Evolutionary conservation across 2,329 filamentous ascomycete genomes (phyloP).

Genomic region (Fusarium begoniae): DNA sequence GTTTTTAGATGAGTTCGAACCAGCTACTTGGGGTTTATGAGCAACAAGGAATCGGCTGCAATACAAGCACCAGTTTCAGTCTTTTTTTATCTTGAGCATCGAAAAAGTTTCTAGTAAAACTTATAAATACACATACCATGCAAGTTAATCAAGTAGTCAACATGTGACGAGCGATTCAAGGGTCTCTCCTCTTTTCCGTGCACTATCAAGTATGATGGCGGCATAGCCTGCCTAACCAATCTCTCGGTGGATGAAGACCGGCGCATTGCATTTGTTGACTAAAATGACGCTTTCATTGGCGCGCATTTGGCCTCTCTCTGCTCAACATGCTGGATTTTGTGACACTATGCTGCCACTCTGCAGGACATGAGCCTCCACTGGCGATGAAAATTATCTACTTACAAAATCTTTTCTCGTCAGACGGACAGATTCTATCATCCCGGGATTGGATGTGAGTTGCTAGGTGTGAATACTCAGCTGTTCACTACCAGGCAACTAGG

Average conservation of each 20-base stretch:
- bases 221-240: conserved; percentile 27
- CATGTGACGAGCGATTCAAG: not conserved
- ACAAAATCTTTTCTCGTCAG: conserved; percentile 9
- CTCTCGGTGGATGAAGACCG: conserved; percentile 31
- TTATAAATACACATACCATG: not conserved
- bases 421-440: not conserved
- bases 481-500: not conserved
- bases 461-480: conserved; percentile 16
- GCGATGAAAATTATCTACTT: conserved; percentile 1
- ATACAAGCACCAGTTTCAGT: not conserved
- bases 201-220: conserved; percentile 4
- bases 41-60: not conserved
- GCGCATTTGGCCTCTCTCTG: conserved; percentile 38
- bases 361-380: conserved; percentile 11
- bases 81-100: not conserved
- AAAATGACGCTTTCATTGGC: conserved; percentile 40
- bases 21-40: not conserved
- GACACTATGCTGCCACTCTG: conserved; percentile 5
- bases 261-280: conserved; percentile 32
- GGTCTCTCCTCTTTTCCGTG: not conserved
- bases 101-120: not conserved
- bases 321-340: conserved; percentile 22
- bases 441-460: conserved; percentile 10
- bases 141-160: not conserved
- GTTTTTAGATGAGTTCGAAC: conserved; percentile 8